A percentile compares a stretch with the other conserved stretches of the same genome.
Conservation (phyloP, 352 stramenopile species). For the Globisporangium recalcitrans region DNA sequence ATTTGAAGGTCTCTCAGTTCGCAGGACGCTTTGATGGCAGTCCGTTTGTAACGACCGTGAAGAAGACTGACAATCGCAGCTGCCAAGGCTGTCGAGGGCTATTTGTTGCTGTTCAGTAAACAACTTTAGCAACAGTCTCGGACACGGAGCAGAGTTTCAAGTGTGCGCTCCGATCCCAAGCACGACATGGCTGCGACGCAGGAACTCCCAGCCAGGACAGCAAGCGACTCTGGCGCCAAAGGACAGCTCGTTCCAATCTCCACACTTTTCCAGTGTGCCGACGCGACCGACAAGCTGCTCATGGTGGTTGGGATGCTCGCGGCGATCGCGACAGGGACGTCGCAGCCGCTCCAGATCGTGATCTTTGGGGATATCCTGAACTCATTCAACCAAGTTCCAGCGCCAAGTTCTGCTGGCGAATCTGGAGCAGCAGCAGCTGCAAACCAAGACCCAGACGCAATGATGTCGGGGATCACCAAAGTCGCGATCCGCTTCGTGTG, state of each 20-base stretch:
- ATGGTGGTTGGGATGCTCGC: background rate
- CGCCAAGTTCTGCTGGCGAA: background rate
- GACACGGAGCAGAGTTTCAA: background rate
- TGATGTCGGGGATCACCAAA: background rate
- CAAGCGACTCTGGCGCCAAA: background rate
- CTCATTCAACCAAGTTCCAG: slow-evolving; percentile 4
- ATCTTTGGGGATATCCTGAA: slow-evolving; percentile 3
- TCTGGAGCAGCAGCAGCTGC: background rate
- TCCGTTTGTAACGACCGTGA: too few species aligned
- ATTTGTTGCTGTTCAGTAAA: background rate
- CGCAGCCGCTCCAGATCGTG: slow-evolving; percentile 5
- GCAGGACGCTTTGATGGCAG: too few species aligned
- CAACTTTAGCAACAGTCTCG: background rate
- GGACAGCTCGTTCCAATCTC: background rate
- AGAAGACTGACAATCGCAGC: too few species aligned
- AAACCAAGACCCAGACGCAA: background rate
- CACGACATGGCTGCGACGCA: background rate
- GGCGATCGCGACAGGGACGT: background rate
- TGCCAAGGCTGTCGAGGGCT: background rate
- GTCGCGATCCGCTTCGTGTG: slow-evolving; percentile 3
- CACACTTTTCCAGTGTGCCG: slow-evolving; percentile 9
- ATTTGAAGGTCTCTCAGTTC: too few species aligned
- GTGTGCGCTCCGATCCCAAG: background rate
- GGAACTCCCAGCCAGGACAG: background rate
- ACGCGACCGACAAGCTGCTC: slow-evolving; percentile 2